Base-by-base conservation (phyloP, 805 yeast genomes). In the Metahyphopichia silvanorum region DNA sequence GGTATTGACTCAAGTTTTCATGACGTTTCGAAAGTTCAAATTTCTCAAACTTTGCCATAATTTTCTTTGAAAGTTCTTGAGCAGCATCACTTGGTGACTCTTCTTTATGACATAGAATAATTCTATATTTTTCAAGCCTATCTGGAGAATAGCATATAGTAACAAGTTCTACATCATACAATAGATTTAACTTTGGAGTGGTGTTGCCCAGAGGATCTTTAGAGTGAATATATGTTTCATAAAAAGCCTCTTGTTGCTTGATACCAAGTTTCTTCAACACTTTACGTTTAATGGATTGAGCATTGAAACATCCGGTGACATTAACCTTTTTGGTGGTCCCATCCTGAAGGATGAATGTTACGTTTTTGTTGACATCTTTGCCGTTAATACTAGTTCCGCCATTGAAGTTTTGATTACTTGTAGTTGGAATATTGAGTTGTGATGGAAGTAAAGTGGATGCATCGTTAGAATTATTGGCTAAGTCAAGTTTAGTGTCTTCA, bases 131-230 rank as follows among this genome's bases (percentile, higher is more conserved):
- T 47, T 85, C 94, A 3, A 71, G 52, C 17, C 88, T 64, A 33
- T 80, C 86, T 2, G 76, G 70, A 0, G 93, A 82, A 50, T 83
- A 89, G 48, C 95, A 85, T 6, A 86, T 77, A 0, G 94, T 79
- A 3, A 86, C 87, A 19, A 87, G 68, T 50, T 86, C 95, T 9
- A 82, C 85, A 47, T 85, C 95, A 47, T 74, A 81, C 34, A 87
- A 62, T 17, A 76, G 43, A 39, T 70, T 74, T 5, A 22, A 25
- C 25, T 6, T 18, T 16, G 8, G 18, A 16, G 29, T 25, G 21
- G 20, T 25, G 21, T 25, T 29, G 27, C 27, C 33, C 32, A 67
- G 33, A 34, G 57, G 51, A 29, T 66, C 65, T 8, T 51, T 52
- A 2, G 75, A 71, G 40, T 63, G 69, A 15, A 81, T 68, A 49